Conservation (phyloP, 257 asterid genomes). For the Lantana camara region DNA sequence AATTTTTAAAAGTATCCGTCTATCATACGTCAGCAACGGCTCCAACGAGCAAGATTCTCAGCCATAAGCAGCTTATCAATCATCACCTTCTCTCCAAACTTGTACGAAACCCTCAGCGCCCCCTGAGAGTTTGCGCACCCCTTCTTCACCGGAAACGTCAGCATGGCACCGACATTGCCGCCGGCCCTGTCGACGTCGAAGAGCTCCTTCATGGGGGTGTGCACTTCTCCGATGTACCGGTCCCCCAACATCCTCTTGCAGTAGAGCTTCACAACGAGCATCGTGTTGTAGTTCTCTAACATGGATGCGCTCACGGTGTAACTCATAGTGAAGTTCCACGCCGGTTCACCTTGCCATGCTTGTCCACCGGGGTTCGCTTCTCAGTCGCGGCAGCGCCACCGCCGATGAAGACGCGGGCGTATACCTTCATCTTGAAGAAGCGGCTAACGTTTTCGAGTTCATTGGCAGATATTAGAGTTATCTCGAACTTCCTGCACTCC, state of each 20-base stretch:
- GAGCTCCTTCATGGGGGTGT: conserved; percentile 59
- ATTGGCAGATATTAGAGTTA: conserved; percentile 60
- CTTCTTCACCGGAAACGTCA: conserved; percentile 51
- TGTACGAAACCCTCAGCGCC: conserved; percentile 50
- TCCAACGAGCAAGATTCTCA: conserved; percentile 47
- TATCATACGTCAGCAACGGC: conserved; percentile 31
- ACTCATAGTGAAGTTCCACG: conserved; percentile 65
- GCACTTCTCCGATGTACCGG: conserved; percentile 68
- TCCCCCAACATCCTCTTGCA: conserved; percentile 70
- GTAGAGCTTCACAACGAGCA: conserved; percentile 64
- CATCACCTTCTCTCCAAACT: conserved; percentile 57
- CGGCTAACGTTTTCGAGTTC: conserved; percentile 59
- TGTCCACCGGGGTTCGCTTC: conserved; percentile 57
- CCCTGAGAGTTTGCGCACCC: conserved; percentile 73
- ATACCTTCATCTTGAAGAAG: conserved; percentile 63
- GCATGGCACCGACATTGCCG: conserved; percentile 54
- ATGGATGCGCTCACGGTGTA: conserved; percentile 53
- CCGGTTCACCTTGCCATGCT: conserved; percentile 67
- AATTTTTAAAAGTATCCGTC: too few relatives aligned
- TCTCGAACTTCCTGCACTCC: conserved; percentile 47
- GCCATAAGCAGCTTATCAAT: conserved; percentile 60
- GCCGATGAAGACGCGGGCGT: conserved; percentile 60
- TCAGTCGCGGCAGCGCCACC: conserved; percentile 30
- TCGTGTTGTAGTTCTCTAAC: conserved; percentile 44
- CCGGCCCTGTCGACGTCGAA: conserved; percentile 42